These are phyloP conservation scores for Ustilago hordei DNA, from an alignment of 1,284 basidiomycete genomes.

Conservation along the genomic window DNA sequence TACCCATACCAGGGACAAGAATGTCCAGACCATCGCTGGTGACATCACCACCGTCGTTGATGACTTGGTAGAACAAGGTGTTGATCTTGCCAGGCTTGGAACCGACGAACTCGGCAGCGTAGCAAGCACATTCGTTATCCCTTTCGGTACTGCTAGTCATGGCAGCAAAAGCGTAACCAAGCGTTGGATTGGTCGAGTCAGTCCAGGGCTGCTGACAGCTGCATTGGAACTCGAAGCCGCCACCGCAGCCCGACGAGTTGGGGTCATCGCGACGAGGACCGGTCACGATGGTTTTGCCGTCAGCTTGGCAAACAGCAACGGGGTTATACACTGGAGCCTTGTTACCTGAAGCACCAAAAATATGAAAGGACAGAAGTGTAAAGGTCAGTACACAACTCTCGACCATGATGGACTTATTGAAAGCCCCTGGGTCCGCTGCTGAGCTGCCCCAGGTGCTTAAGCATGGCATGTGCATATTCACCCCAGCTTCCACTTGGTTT, in stretches of 20 bases:
- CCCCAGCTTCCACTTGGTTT: slow-evolving; percentile 10
- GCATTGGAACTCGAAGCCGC: slow-evolving; percentile 41
- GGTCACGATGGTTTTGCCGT: slow-evolving; percentile 41
- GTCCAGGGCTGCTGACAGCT: slow-evolving; percentile 49
- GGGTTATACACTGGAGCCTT: slow-evolving; percentile 34
- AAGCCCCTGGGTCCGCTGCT: too few relatives aligned
- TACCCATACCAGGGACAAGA: slow-evolving; percentile 45
- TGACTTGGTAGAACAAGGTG: slow-evolving; percentile 44
- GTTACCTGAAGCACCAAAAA: too few relatives aligned
- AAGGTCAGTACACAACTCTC: too few relatives aligned
- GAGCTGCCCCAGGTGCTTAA: too few relatives aligned
- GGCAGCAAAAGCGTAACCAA: slow-evolving; percentile 42
- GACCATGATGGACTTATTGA: too few relatives aligned
- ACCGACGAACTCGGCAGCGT: slow-evolving; percentile 23
- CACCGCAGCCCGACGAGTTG: slow-evolving; percentile 42
- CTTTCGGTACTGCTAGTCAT: slow-evolving; percentile 26
- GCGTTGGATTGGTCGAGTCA: slow-evolving; percentile 18
- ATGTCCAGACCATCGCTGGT: slow-evolving; percentile 34
- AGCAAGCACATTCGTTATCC: slow-evolving; percentile 35
- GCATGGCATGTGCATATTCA: not conserved
- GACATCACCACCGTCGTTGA: slow-evolving; percentile 40
- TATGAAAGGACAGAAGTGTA: too few relatives aligned
- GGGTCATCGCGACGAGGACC: slow-evolving; percentile 24
- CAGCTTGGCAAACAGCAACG: slow-evolving; percentile 21
- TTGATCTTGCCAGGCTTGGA: slow-evolving; percentile 30